phyloP scores from a whole-genome alignment of 169 alveolate genomes.

The Amoebophrya sp. region DNA sequence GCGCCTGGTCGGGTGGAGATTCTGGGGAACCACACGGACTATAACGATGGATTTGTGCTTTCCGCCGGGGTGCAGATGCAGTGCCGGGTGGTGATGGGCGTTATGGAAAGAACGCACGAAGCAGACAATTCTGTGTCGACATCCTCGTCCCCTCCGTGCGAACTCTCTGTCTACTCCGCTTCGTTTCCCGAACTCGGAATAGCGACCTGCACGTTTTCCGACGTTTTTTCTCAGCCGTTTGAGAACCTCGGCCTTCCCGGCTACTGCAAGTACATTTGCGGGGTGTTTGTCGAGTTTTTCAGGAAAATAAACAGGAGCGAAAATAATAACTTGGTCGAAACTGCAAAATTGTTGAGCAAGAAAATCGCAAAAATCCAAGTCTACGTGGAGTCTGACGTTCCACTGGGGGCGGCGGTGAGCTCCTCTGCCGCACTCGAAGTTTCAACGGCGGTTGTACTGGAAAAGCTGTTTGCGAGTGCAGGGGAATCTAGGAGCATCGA shows the following conservation, averaged over 20 bases:
- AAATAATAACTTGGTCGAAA: too few species aligned
- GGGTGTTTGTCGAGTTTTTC: not conserved
- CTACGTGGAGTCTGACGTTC: not conserved
- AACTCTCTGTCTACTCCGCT: not conserved
- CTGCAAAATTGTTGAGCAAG: too few species aligned
- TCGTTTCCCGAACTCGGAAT: not conserved
- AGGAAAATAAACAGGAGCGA: too few species aligned
- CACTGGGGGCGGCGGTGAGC: slow-evolving; percentile 25
- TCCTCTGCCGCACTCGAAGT: slow-evolving; percentile 28
- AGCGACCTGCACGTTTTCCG: not conserved
- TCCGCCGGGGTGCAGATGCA: slow-evolving; percentile 27
- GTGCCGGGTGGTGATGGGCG: not conserved
- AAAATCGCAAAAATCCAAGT: too few species aligned
- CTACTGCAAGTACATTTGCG: not conserved
- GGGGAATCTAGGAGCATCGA: too few species aligned
- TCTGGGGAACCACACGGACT: slow-evolving; percentile 34
- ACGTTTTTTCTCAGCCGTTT: too few species aligned
- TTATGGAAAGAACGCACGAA: too few species aligned
- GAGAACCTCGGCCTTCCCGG: not conserved
- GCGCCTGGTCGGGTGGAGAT: slow-evolving; percentile 29
- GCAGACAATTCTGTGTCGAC: too few species aligned
- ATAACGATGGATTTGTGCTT: slow-evolving; percentile 33
- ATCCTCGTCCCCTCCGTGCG: not conserved
- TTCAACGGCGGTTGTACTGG: not conserved
- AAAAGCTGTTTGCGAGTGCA: slow-evolving; percentile 19